Percentiles rank a stretch among this genome's conserved stretches.
Evolutionary conservation across 1,284 basidiomycete genomes (phyloP).

Genomic region (Xerocomus cyaneibrunnescens): DNA sequence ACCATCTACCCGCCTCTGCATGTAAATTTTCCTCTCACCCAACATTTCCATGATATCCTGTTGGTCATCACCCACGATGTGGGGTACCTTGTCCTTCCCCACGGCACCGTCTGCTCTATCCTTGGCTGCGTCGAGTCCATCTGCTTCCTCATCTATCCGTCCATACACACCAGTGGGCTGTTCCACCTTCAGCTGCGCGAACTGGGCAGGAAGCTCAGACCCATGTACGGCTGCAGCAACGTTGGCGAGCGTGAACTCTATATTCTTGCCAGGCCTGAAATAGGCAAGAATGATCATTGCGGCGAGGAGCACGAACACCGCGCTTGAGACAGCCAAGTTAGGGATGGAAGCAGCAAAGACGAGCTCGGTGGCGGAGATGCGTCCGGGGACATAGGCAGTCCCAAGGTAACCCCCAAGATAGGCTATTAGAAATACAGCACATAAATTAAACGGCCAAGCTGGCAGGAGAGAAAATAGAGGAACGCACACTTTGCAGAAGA

Average conservation of each 20-base stretch:
- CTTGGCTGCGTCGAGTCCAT: neutral
- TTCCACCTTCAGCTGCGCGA: slow-evolving; percentile 11
- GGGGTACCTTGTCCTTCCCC: neutral
- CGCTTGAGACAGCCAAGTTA: slow-evolving; percentile 23
- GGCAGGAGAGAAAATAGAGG: neutral
- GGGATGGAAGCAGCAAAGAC: slow-evolving; percentile 29
- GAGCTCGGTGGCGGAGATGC: slow-evolving; percentile 23
- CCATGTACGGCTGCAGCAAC: slow-evolving; percentile 25
- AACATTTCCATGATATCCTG: slow-evolving; percentile 6
- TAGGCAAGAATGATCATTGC: slow-evolving; percentile 20
- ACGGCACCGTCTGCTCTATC: neutral
- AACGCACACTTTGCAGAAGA: slow-evolving; percentile 25
- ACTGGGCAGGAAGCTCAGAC: slow-evolving; percentile 27
- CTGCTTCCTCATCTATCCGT: neutral
- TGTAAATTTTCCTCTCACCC: slow-evolving; percentile 10
- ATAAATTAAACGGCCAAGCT: neutral
- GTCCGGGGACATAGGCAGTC: slow-evolving; percentile 30
- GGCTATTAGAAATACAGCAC: slow-evolving; percentile 1
- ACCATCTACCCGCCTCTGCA: slow-evolving; percentile 22
- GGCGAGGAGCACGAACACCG: slow-evolving; percentile 22
- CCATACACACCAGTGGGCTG: neutral
- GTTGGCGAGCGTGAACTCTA: slow-evolving; percentile 29
- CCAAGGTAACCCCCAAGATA: slow-evolving; percentile 25
- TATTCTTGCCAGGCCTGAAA: slow-evolving; percentile 22
- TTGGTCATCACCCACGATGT: too few relatives aligned